Evolutionary conservation across 805 yeast genomes (phyloP), one percentile per base, ranked within the genome.

Genomic region (Zygosaccharomyces bisporus): DNA sequence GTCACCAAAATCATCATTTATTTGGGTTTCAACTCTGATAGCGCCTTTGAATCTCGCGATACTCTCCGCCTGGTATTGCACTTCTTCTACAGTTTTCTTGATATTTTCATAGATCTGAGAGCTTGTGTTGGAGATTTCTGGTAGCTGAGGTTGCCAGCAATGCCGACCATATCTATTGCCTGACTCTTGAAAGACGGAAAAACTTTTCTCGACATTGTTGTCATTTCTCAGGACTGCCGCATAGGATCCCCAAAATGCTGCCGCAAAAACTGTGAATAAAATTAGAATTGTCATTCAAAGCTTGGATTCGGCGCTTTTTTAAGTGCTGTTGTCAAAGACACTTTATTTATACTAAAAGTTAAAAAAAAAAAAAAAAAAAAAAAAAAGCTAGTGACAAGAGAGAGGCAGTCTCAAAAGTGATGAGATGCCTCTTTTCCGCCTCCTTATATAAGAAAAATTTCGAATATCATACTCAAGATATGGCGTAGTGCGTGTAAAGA

Each of bases 1-100:
- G 27, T 31, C 21, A 39, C 46, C 43, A 20, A 29, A 43, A 38
- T 43, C 38, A 13, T 43, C 43, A 14, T 38, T 38, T 3, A 16
- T 30, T 21, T 43, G 43, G 12, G 46, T 38, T 18, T 33, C 41
- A 21, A 32, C 32, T 4, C 39, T 17, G 12, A 39, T 39, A 17
- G 42, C 34, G 14, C 14, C 34, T 16, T 39, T 34, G n/a, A 39
- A 39, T 29, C 42, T 39, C 17, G 25, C 16, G 29, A 39, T 25
- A 20, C 34, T 39, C 3, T 39, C 21, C 27, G 42, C 21, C 13
- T 29, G 34, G 23, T 25, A 39, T 39, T 17, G 8, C 13, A 4
- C 34, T n/a, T 24, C 23, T 29, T 14, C 23, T 18, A 39, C n/a
- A 4, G 34, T 25, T 29, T 13, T 10, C 21, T 39, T 39, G 42